These are phyloP conservation scores for Linnemannia schmuckeri DNA, from an alignment of 192 early-diverging fungal genomes.

Conservation along the genomic window DNA sequence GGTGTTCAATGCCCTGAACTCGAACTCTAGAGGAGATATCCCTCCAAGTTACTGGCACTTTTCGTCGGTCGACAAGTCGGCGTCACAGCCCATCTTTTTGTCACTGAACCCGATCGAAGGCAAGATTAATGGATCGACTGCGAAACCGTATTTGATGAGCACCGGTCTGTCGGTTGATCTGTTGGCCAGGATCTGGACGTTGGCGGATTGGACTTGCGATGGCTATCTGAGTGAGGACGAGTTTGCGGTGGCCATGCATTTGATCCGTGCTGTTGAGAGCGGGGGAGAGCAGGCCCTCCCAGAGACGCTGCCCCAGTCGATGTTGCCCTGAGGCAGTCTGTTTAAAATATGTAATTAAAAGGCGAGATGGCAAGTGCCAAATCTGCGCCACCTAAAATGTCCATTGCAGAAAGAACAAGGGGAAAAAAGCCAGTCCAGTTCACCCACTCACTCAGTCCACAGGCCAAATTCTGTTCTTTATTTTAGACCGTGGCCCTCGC, in stretches of 20 bases:
- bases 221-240: constrained; percentile 88
- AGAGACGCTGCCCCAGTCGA: constrained; percentile 55
- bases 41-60: constrained; percentile 70
- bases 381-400: neutral
- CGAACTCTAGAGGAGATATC: constrained; percentile 19
- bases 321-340: constrained; percentile 53
- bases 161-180: constrained; percentile 75
- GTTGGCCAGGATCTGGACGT: constrained; percentile 79
- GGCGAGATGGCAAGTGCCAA: neutral
- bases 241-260: constrained; percentile 87
- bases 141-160: constrained; percentile 71
- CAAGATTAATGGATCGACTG: constrained; percentile 65
- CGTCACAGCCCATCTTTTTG: constrained; percentile 63
- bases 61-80: constrained; percentile 63
- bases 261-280: constrained; percentile 61
- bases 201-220: constrained; percentile 85
- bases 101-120: constrained; percentile 71
- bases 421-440: neutral
- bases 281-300: constrained; percentile 59
- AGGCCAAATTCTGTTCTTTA: neutral
- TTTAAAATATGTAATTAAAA: neutral
- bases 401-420: neutral
- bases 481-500: neutral
- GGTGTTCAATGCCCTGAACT: constrained; percentile 22
- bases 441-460: too few species aligned